phyloP scores from a whole-genome alignment of 2,329 filamentous ascomycete genomes.

The Alternaria infectoria region DNA sequence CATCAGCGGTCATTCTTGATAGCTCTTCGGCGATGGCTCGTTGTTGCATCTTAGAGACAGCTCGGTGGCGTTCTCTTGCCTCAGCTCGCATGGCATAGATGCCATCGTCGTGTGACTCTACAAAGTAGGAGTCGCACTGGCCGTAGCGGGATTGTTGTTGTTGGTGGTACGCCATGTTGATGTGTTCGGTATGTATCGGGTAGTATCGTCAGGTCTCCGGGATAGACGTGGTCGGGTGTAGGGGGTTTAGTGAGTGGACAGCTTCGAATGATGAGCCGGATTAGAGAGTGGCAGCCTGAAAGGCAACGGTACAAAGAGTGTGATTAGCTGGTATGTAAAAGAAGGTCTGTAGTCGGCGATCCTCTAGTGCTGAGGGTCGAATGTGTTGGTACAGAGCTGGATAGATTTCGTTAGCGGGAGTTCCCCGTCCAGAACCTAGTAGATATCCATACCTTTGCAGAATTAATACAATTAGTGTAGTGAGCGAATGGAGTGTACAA shows the following conservation, averaged over 20 bases:
- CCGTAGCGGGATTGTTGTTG: conserved; percentile 62
- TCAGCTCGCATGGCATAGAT: conserved; percentile 65
- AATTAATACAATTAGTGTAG: conserved; percentile 58
- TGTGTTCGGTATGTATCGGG: conserved; percentile 47
- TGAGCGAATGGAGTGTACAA: conserved; percentile 46
- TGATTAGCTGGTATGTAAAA: conserved; percentile 63
- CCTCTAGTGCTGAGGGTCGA: conserved; percentile 44
- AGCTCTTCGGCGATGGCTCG: conserved; percentile 89
- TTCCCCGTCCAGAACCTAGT: conserved; percentile 10
- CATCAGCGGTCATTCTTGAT: conserved; percentile 81
- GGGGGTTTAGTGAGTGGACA: conserved; percentile 49
- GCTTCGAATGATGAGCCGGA: conserved; percentile 47
- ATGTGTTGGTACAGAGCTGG: conserved; percentile 44
- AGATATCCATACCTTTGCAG: conserved; percentile 52
- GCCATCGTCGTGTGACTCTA: conserved; percentile 65
- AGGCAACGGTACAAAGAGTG: conserved; percentile 59
- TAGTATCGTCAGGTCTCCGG: conserved; percentile 57
- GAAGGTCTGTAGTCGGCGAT: conserved; percentile 45
- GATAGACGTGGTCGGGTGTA: conserved; percentile 34
- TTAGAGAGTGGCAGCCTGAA: conserved; percentile 60
- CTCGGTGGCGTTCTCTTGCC: conserved; percentile 76
- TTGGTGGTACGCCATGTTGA: conserved; percentile 63
- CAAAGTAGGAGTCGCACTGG: conserved; percentile 72
- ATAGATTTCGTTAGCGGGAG: conserved; percentile 24
- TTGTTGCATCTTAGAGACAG: conserved; percentile 81